A percentile compares a stretch with the other conserved stretches of the same genome.
Conservation (phyloP, 345 rosid species). For the Eucalyptus curtisii region DNA sequence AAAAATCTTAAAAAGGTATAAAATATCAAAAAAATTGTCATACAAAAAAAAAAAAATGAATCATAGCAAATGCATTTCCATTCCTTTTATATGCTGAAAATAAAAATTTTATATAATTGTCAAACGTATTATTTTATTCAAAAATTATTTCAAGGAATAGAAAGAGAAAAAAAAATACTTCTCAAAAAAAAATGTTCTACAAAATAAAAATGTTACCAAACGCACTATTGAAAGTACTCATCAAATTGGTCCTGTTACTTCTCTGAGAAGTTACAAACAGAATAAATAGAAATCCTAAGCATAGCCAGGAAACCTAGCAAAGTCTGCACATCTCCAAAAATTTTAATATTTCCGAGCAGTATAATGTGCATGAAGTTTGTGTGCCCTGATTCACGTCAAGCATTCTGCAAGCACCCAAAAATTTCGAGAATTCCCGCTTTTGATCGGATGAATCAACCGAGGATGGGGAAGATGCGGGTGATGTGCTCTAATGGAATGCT, state of each 20-base stretch:
- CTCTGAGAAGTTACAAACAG: neutral
- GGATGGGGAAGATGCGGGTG: conserved; percentile 84
- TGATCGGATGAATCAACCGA: conserved; percentile 27
- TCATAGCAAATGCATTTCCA: rapidly evolving
- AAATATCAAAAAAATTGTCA: too few relatives aligned
- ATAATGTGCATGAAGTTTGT: neutral
- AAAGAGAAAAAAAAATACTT: too few relatives aligned
- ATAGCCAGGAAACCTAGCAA: neutral
- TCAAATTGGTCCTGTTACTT: neutral
- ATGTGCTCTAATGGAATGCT: conserved; percentile 72
- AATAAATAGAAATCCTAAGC: neutral
- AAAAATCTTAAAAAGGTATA: too few relatives aligned
- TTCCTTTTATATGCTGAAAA: rapidly evolving
- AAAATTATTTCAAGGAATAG: rapidly evolving
- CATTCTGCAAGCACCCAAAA: neutral
- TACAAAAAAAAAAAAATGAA: too few relatives aligned
- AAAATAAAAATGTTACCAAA: too few relatives aligned
- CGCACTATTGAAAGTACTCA: rapidly evolving
- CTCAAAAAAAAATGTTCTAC: too few relatives aligned
- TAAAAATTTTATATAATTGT: too few relatives aligned
- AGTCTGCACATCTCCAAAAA: neutral
- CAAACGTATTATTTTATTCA: too few relatives aligned
- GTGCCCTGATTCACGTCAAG: neutral
- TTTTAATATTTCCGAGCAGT: neutral
- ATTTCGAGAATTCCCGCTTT: neutral